Percentiles rank a stretch among this genome's conserved stretches.
These are phyloP conservation scores for Crithidia bombi DNA, from an alignment of 208 protist genomes.

Conservation along the genomic window DNA sequence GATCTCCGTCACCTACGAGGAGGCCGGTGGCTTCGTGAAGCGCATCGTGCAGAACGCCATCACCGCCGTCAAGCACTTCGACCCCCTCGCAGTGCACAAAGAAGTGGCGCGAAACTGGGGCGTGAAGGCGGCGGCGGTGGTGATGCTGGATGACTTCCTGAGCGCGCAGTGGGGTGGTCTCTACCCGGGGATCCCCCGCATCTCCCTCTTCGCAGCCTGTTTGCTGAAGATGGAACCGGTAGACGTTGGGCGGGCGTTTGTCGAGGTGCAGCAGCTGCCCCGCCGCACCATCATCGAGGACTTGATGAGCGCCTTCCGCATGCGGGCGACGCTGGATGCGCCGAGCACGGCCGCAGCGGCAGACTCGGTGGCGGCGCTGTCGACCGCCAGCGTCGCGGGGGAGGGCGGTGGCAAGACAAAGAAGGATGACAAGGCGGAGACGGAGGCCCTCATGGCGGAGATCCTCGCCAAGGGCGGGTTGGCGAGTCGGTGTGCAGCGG, in stretches of 20 bases:
- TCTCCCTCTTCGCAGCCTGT: constrained; percentile 69
- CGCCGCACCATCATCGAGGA: constrained; percentile 68
- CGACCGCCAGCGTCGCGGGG: background rate
- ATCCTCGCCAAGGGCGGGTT: background rate
- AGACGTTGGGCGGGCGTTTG: constrained; percentile 78
- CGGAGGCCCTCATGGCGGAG: constrained; percentile 6
- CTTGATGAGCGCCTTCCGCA: constrained; percentile 77
- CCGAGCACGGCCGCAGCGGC: background rate
- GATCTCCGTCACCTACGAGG: constrained; percentile 70
- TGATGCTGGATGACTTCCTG: constrained; percentile 77
- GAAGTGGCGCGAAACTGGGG: constrained; percentile 85
- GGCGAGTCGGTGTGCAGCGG: constrained; percentile 21
- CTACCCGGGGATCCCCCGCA: constrained; percentile 67
- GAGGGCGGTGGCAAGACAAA: background rate
- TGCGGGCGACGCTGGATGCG: constrained; percentile 28
- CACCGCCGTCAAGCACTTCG: constrained; percentile 44
- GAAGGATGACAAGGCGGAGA: background rate
- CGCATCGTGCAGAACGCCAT: constrained; percentile 71
- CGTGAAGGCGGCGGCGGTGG: constrained; percentile 76
- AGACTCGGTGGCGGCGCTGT: background rate
- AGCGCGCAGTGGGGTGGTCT: constrained; percentile 47
- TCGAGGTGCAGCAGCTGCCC: constrained; percentile 43
- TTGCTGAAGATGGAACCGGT: constrained; percentile 80
- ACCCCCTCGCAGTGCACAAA: constrained; percentile 62
- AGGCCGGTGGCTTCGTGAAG: constrained; percentile 67